Conservation (phyloP, 768 basidiomycete genomes). For the Lanmaoa pseudosensibilis region DNA sequence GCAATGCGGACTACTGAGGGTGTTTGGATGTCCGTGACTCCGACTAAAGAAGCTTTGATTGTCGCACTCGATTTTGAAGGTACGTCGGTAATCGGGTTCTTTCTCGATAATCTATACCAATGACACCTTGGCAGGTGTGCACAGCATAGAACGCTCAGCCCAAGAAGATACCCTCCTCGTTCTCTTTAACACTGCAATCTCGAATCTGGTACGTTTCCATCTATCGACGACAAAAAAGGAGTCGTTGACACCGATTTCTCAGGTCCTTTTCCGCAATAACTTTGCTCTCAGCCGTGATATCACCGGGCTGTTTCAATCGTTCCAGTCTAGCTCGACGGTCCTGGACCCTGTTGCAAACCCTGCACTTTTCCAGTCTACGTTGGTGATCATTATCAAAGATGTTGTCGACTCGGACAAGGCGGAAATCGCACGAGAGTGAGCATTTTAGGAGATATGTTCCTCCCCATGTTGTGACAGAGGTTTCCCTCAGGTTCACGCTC, state of each 20-base stretch:
- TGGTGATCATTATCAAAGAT: slow-evolving; percentile 69
- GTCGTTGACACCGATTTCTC: not conserved
- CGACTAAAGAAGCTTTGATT: slow-evolving; percentile 53
- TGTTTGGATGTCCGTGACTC: slow-evolving; percentile 67
- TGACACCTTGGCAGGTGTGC: slow-evolving; percentile 45
- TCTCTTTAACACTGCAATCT: slow-evolving; percentile 64
- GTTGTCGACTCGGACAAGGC: slow-evolving; percentile 60
- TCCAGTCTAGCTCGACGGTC: slow-evolving; percentile 55
- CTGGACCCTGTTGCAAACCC: slow-evolving; percentile 60
- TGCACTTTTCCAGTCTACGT: slow-evolving; percentile 54
- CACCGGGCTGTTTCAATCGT: slow-evolving; percentile 59
- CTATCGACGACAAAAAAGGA: not conserved
- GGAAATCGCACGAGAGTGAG: slow-evolving; percentile 61
- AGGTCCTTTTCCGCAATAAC: slow-evolving; percentile 68
- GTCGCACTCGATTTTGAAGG: slow-evolving; percentile 70
- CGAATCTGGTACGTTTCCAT: slow-evolving; percentile 49
- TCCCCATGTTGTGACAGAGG: not conserved
- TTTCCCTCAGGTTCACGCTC: slow-evolving; percentile 44
- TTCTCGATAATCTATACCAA: not conserved
- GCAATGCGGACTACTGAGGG: slow-evolving; percentile 67
- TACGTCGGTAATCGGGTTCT: slow-evolving; percentile 2
- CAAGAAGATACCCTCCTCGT: slow-evolving; percentile 67
- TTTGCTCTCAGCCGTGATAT: slow-evolving; percentile 65
- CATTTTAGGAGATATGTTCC: not conserved
- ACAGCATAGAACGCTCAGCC: slow-evolving; percentile 60